These are phyloP conservation scores for Barnettozyma sucrosica DNA, from an alignment of 805 yeast genomes.

Conservation along the genomic window DNA sequence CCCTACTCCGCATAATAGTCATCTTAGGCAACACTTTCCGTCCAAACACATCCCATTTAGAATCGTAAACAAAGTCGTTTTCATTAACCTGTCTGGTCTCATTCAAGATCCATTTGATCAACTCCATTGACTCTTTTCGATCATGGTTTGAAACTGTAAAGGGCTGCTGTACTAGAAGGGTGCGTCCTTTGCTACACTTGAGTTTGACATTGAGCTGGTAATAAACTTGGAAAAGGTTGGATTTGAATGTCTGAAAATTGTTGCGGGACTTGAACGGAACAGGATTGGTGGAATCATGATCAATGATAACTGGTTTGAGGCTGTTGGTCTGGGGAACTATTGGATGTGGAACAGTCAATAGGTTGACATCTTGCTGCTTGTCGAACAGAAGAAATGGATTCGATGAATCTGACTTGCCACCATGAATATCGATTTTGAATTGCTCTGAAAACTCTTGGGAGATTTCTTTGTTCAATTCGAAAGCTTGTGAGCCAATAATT, in stretches of 20 bases:
- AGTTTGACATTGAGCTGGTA: conserved; percentile 39
- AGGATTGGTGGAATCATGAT: conserved; percentile 15
- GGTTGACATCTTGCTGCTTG: conserved; percentile 30
- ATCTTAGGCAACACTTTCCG: conserved; percentile 29
- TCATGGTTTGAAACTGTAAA: conserved; percentile 51
- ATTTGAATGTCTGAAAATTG: conserved; percentile 42
- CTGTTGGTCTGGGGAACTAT: conserved; percentile 20
- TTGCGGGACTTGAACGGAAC: conserved; percentile 36
- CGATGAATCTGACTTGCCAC: conserved; percentile 7
- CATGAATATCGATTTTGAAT: conserved; percentile 27
- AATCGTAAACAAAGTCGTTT: conserved; percentile 31
- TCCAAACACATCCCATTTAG: conserved; percentile 25
- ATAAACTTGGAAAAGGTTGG: conserved; percentile 44
- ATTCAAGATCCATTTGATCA: conserved; percentile 46
- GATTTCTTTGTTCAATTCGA: conserved; percentile 11
- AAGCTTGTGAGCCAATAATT: conserved; percentile 27
- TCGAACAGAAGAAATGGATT: conserved; percentile 25
- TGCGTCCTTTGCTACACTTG: conserved; percentile 47
- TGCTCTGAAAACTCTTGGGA: conserved; percentile 14
- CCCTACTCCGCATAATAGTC: conserved; percentile 16
- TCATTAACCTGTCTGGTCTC: conserved; percentile 41
- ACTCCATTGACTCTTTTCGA: conserved; percentile 38
- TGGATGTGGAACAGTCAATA: conserved; percentile 18
- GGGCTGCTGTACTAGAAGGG: conserved; percentile 44
- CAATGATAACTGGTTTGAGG: conserved; percentile 27